Base-by-base conservation (phyloP, 768 basidiomycete genomes). In the Termitomyces titanicus region DNA sequence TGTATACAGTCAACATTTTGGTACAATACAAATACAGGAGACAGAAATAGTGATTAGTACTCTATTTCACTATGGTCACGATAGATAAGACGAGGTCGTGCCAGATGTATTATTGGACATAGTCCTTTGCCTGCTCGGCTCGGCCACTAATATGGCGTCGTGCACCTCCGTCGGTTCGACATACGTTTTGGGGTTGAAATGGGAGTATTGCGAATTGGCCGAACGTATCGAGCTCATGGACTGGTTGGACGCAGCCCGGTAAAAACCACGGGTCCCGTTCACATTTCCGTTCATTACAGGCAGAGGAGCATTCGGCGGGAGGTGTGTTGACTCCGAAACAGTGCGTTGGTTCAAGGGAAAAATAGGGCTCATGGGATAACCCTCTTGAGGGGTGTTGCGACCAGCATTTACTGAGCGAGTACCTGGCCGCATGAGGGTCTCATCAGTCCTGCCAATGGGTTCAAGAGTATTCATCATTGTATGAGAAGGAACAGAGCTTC, bases 211-310 rank as follows among this genome's bases (percentile, higher is more conserved):
- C 9, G 59, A 60, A 35, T 47, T 47, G 7, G 44, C 51, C 20
- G 59, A 60, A 35, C 38, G 44, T 3, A 44, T 18, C 15, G 59
- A 61, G 3, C 17, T 44, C 43, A 55, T 57, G 9, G 59, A 61
- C 29, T 47, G 53, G 25, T 55, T 57, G 5, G 59, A 61, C 11
- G 53, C 11, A 5, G 51, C 40, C 9, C 56, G 59, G 22, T 53
- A 35, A 25, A 61, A 49, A 13, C 34, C 18, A 15, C 55, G 38
- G 25, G 7, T 47, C 17, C 18, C 47, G 8, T 56, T 42, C 25
- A 6, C 42, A 18, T 11, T 44, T 6, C 27, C 27, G 15, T 45
- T 18, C 2, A 8, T 43, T 15, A 8, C 18, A 50, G 55, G 5
- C n/a, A 38, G 10, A 29, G 40, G 27, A 43, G 5, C 40, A 37